Conservation (phyloP, 202 grass and related monocot genomes). For the Saccharum hybrid region DNA sequence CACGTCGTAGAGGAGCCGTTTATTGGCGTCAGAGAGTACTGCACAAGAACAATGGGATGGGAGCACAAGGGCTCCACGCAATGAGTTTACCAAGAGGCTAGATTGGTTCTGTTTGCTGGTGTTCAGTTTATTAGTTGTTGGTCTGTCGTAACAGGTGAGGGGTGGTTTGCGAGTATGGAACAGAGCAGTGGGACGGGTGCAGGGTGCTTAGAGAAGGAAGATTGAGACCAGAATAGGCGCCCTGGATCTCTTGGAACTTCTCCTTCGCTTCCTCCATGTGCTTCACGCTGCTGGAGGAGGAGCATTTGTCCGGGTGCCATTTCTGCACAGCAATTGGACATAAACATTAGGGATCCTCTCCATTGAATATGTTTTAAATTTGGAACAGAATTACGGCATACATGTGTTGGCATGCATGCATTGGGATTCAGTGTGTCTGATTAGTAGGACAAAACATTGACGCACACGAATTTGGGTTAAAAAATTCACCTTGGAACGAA, state of each 20-base stretch:
- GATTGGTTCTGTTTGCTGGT: conserved; percentile 16
- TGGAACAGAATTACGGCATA: not conserved
- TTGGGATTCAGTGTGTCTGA: conserved; percentile 3
- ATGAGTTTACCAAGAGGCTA: conserved; percentile 54
- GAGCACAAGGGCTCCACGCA: conserved; percentile 56
- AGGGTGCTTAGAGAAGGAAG: conserved; percentile 32
- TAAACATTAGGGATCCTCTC: not conserved
- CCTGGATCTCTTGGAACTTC: conserved; percentile 96
- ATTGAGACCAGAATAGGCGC: conserved; percentile 76
- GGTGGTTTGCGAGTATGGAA: not conserved
- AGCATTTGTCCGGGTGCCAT: conserved; percentile 93
- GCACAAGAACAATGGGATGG: conserved; percentile 52
- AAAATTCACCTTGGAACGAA: not conserved
- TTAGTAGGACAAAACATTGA: not conserved
- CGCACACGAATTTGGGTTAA: not conserved
- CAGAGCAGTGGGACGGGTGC: not conserved
- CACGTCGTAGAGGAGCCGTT: conserved; percentile 92
- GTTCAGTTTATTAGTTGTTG: conserved; percentile 38
- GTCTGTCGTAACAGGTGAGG: conserved; percentile 1
- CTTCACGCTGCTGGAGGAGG: conserved; percentile 61
- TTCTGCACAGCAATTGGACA: conserved; percentile 47
- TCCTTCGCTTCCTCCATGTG: conserved; percentile 81
- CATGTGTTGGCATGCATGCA: not conserved
- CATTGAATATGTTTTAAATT: not conserved
- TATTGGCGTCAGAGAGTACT: conserved; percentile 90